Evolutionary conservation across 257 asterid genomes (phyloP).

Genomic region (Forsythia suspensa): DNA sequence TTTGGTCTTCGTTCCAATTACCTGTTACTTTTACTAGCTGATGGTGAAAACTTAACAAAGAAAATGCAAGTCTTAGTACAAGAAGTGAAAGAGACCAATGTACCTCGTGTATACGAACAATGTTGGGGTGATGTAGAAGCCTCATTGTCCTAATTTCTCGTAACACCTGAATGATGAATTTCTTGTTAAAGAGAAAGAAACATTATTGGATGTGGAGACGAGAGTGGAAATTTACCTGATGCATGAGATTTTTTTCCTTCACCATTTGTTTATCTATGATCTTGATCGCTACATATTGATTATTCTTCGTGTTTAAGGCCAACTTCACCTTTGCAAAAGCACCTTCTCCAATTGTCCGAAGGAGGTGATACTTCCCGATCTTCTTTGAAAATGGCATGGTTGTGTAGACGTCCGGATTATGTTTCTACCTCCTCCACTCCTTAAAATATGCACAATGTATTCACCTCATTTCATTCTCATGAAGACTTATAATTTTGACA

Average conservation of each 20-base stretch:
- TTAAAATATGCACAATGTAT: neutral
- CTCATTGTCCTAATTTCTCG: conserved; percentile 33
- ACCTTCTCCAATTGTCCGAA: conserved; percentile 36
- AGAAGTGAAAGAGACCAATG: neutral
- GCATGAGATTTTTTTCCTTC: conserved; percentile 20
- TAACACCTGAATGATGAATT: conserved; percentile 7
- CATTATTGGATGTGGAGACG: neutral
- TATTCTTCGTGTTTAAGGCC: conserved; percentile 24
- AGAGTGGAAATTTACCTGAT: conserved; percentile 20
- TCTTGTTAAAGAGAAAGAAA: neutral
- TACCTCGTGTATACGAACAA: conserved; percentile 32
- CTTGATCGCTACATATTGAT: conserved; percentile 31
- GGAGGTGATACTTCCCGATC: conserved; percentile 29
- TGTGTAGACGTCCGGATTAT: neutral
- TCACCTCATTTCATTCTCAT: neutral
- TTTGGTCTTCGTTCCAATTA: conserved; percentile 36
- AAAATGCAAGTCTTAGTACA: neutral
- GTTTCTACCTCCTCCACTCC: neutral
- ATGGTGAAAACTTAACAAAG: neutral
- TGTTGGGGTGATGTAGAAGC: conserved; percentile 26
- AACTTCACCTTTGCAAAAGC: conserved; percentile 34
- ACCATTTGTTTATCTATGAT: conserved; percentile 29
- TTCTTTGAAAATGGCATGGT: conserved; percentile 12
- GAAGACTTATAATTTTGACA: neutral
- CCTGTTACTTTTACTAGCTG: conserved; percentile 11